Conservation (phyloP, 2,329 filamentous ascomycete species). For the Pyrenophora teres region DNA sequence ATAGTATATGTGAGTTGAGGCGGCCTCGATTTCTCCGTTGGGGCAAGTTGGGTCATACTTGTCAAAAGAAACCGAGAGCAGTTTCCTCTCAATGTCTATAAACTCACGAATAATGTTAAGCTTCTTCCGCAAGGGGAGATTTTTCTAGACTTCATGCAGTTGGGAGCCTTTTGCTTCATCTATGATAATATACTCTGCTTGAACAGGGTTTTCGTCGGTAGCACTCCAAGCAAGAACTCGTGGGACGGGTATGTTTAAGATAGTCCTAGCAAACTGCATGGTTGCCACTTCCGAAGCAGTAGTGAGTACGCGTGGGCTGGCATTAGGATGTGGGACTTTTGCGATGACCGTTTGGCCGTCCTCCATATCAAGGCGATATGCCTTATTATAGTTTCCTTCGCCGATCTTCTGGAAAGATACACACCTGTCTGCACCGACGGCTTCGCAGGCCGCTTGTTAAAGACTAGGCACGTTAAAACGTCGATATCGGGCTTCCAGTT, state of each 20-base stretch:
- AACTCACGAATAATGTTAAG: conserved; percentile 32
- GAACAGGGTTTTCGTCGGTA: conserved; percentile 29
- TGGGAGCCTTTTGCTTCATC: conserved; percentile 34
- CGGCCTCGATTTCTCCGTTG: conserved; percentile 25
- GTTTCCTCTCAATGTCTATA: conserved; percentile 34
- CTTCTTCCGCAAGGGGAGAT: conserved; percentile 25
- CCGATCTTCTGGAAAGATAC: conserved; percentile 25
- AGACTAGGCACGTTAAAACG: conserved; percentile 25
- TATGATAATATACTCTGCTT: conserved; percentile 42
- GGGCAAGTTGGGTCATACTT: conserved; percentile 22
- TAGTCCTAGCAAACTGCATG: conserved; percentile 30
- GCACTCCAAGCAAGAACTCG: conserved; percentile 33
- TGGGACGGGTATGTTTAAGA: conserved; percentile 33
- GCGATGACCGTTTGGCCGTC: conserved; percentile 30
- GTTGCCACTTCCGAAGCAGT: conserved; percentile 38
- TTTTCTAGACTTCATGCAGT: conserved; percentile 30
- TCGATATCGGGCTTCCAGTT: conserved; percentile 24
- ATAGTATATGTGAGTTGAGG: conserved; percentile 17
- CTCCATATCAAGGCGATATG: conserved; percentile 21
- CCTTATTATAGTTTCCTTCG: conserved; percentile 32
- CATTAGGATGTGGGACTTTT: conserved; percentile 34
- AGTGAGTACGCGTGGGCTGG: conserved; percentile 22
- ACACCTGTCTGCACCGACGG: conserved; percentile 19
- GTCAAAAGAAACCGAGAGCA: conserved; percentile 37
- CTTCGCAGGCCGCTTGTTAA: conserved; percentile 20